Base-by-base conservation (phyloP, 495 filamentous ascomycete species). In the Talaromyces adpressus region DNA sequence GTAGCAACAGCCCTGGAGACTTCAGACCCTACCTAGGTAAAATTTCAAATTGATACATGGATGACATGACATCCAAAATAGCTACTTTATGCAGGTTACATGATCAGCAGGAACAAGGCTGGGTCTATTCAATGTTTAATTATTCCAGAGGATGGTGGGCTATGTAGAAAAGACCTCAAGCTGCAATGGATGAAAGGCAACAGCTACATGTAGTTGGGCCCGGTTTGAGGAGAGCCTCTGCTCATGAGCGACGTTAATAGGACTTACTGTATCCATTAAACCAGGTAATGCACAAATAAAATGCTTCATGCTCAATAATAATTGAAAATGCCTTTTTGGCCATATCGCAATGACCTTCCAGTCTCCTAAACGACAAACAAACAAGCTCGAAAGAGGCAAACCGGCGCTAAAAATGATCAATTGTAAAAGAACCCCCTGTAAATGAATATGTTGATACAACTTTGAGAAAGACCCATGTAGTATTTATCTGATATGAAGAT, bases 361-460 rank as follows among this genome's bases (percentile, higher is more conserved):
- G 18, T 49, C 18, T 49, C 45, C 45, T 49, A 49, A 49, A 49
- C 18, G 5, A 49, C 16, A 49, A 49, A 49, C 22, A 29, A 27
- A 22, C 49, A 25, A 18, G 49, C 49, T 53, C 18, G 49, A 22
- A 53, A 9, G 18, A 23, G 6, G n/a, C n/a, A 22, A 53, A 53
- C 36, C 45, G 18, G 45, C 27, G 61, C 61, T 57, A 58, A 57
- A 53, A 18, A 63, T 56, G 52, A 56, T 29, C 52, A 56, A 56
- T 27, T 25, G 22, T 25, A 3, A 20, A 52, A 56, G 20, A 25
- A 25, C 23, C 52, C 27, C 52, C 52, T 29, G 20, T 12, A 29
- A 56, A 56, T 56, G 52, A 56, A 56, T 56, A 56, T 56, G 52
- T 56, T 56, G 52, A 29, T 56, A 56, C 52, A 56, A 56, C 27